Percentiles rank a stretch among this genome's conserved stretches.
These are phyloP conservation scores for Uronychia setigera DNA, from an alignment of 73 alveolate species.

Conservation along the genomic window DNA sequence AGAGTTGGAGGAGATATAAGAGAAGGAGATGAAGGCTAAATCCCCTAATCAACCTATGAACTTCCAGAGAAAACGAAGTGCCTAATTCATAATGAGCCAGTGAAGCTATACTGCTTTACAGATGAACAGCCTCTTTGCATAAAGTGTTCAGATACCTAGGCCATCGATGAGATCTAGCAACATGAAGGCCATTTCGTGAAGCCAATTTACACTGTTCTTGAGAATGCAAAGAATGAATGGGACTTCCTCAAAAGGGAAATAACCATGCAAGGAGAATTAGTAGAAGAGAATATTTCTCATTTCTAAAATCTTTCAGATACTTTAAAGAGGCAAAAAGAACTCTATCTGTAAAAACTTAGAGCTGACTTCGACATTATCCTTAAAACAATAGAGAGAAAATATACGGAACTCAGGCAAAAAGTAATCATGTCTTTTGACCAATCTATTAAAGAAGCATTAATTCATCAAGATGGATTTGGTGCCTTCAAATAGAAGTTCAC, in stretches of 20 bases:
- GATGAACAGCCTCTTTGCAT: constrained; percentile 45
- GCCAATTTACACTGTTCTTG: constrained; percentile 21
- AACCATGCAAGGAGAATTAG: constrained; percentile 6
- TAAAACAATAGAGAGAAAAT: constrained; percentile 52
- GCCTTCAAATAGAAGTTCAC: constrained; percentile 28
- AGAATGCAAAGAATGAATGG: constrained; percentile 43
- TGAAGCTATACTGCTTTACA: constrained; percentile 39
- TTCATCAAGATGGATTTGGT: constrained; percentile 34
- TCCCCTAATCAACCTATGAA: background rate
- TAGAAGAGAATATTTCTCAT: constrained; percentile 28
- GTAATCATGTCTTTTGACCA: constrained; percentile 18
- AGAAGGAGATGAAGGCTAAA: background rate
- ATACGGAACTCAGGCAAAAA: constrained; percentile 47
- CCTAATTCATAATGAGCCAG: background rate
- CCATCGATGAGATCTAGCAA: background rate
- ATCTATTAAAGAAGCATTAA: constrained; percentile 23
- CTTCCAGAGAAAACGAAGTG: background rate
- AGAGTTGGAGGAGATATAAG: background rate
- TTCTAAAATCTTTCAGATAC: constrained; percentile 31
- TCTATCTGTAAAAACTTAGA: constrained; percentile 36
- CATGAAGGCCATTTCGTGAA: constrained; percentile 49
- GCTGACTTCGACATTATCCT: constrained; percentile 59
- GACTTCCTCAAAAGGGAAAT: constrained; percentile 21
- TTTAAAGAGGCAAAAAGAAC: constrained; percentile 26
- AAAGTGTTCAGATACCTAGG: constrained; percentile 8